phyloP scores from a whole-genome alignment of 2,329 filamentous ascomycete genomes.

The Fusarium verrucosum region DNA sequence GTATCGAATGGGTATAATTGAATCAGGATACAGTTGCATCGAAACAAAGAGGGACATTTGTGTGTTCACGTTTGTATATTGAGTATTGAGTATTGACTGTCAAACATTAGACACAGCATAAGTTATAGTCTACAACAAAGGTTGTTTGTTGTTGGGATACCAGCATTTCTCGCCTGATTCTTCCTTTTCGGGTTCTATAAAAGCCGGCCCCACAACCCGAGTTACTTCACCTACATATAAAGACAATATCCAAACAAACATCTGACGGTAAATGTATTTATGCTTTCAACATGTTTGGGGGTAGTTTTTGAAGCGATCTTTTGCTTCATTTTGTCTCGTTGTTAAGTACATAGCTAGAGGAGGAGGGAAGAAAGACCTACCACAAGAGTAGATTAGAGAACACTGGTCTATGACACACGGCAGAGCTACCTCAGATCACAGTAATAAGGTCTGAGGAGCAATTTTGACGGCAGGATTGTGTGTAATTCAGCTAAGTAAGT shows the following conservation, averaged over 20 bases:
- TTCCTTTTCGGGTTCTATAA: conserved; percentile 9
- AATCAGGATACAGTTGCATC: not conserved
- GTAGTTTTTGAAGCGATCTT: too few species aligned
- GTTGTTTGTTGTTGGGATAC: not conserved
- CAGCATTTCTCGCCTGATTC: conserved; percentile 7
- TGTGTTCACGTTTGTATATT: not conserved
- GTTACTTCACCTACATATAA: conserved; percentile 7
- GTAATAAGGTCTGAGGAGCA: not conserved
- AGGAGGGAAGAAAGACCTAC: not conserved
- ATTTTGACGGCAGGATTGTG: not conserved
- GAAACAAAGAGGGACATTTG: not conserved
- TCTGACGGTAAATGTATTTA: not conserved
- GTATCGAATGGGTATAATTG: not conserved
- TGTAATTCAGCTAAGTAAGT: conserved; percentile 1
- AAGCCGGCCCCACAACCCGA: conserved; percentile 17
- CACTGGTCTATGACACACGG: not conserved
- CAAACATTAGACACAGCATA: not conserved
- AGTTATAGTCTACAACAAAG: not conserved
- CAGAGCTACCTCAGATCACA: not conserved
- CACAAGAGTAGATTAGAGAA: not conserved
- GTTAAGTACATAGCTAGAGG: not conserved
- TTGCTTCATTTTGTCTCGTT: not conserved
- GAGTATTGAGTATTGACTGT: too few species aligned
- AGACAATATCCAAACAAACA: conserved; percentile 2
- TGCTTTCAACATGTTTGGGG: rapidly evolving